These are phyloP conservation scores for Daldinia caldariorum DNA, from an alignment of 495 filamentous ascomycete species.

Conservation along the genomic window DNA sequence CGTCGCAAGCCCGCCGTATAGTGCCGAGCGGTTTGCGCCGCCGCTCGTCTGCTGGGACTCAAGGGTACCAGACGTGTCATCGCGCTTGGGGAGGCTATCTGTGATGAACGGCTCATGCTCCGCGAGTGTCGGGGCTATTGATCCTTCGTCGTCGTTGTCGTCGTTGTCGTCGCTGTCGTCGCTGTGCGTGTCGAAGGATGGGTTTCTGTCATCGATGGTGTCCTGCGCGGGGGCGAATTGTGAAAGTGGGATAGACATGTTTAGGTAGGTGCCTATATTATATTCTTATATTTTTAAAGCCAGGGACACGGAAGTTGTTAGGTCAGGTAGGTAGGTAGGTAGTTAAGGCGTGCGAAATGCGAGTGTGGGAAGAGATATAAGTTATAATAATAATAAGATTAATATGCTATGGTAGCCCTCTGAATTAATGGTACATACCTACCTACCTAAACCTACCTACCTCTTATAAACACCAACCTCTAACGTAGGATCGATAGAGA, in stretches of 20 bases:
- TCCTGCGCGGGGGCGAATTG: not conserved
- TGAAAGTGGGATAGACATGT: not conserved
- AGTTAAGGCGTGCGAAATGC: too few relatives aligned
- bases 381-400: not conserved
- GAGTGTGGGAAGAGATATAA: not conserved
- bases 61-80: not conserved
- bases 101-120: not conserved
- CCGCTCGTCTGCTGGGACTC: slow-evolving; percentile 1
- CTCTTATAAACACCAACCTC: too few relatives aligned
- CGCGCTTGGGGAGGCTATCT: too few relatives aligned
- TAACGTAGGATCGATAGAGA: too few relatives aligned
- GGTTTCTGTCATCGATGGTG: not conserved
- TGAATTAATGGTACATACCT: too few relatives aligned
- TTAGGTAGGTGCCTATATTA: too few relatives aligned
- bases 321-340: not conserved
- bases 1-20: not conserved
- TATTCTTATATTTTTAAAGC: too few relatives aligned
- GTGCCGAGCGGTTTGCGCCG: not conserved
- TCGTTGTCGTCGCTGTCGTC: not conserved
- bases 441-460: too few relatives aligned
- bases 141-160: not conserved
- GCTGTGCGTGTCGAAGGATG: not conserved
- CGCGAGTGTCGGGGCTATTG: not conserved
- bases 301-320: too few relatives aligned
- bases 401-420: not conserved